Evolutionary conservation across 441 rosid species (phyloP), one percentile per base, ranked within the genome.

Genomic region (Populus hybrid): DNA sequence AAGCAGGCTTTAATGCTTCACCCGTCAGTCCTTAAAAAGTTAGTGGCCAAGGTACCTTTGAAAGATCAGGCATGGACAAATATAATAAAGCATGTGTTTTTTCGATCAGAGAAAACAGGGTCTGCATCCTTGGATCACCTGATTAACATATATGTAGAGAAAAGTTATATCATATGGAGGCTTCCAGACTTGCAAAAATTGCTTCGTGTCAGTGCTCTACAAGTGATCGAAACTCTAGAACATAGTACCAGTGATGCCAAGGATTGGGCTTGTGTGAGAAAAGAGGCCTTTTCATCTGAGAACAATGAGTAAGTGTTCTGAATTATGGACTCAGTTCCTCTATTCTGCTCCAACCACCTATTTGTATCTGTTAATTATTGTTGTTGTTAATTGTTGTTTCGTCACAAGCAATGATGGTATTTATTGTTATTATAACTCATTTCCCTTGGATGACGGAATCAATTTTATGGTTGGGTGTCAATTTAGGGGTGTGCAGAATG

Each of bases 1-100:
- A 89, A 87, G 78, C 98, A 94, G 85, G 97, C 98, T 26, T 83
- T 94, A 86, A 84, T 90, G 94, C 97, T 94, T 81, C 91, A 94
- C 71, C 98, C 98, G 69, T 82, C 95, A 14, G 95, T 85, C 26
- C 82, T 92, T 73, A 90, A 83, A 84, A 94, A 89, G 82, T 86
- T 94, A 46, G 95, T 91, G 57, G 87, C 84, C 57, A 94, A 92
- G 78, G 97, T 90, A 36, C 98, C 98, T 75, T 82, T 94, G 57
- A 92, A 94, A 82, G 98, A 92, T 70, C 95, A 86, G 80, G 86
- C 86, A 3, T 92, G 92, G 97, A 76, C 87, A 46, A 89, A 88
- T 83, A 91, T 91, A 73, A 84, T 92, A 24, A 86, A 92, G 69
- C 86, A 88, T 83, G 28, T 88, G 64, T 86, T 88, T 81, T 94